phyloP scores from a whole-genome alignment of 192 early-diverging fungal species.

The Coemansia sp. region DNA sequence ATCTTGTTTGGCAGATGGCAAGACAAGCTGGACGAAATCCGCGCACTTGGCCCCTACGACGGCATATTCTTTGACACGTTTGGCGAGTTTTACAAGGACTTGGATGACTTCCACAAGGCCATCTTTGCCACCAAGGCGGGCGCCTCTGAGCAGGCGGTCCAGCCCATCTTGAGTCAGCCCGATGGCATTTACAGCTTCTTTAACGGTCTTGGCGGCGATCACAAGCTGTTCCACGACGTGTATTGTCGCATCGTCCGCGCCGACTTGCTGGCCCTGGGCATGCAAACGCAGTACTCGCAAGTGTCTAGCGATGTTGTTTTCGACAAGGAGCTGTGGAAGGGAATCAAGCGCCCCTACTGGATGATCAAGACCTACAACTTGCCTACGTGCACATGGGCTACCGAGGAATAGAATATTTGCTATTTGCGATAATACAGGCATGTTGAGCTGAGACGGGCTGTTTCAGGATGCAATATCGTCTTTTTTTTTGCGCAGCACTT shows the following conservation, averaged over 20 bases:
- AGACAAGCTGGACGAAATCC: conserved; percentile 74
- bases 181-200: conserved; percentile 93
- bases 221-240: conserved; percentile 97
- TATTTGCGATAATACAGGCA: background rate
- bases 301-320: conserved; percentile 74
- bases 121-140: conserved; percentile 26
- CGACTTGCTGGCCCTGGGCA: conserved; percentile 80
- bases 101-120: conserved; percentile 70
- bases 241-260: conserved; percentile 84
- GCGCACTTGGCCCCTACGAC: conserved; percentile 70
- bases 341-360: conserved; percentile 71
- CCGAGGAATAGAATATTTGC: background rate
- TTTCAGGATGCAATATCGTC: background rate
- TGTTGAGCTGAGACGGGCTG: background rate
- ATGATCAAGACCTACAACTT: conserved; percentile 57
- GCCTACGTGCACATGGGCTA: conserved; percentile 50
- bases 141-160: conserved; percentile 3
- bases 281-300: conserved; percentile 73
- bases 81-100: conserved; percentile 92
- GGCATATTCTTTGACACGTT: conserved; percentile 97
- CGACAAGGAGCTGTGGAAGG: conserved; percentile 89
- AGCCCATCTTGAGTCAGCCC: conserved; percentile 71
- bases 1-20: conserved; percentile 95
- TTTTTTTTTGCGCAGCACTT: background rate
- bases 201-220: conserved; percentile 92